phyloP scores from a whole-genome alignment of 2,329 filamentous ascomycete species.

The Neofusicoccum sp. region DNA sequence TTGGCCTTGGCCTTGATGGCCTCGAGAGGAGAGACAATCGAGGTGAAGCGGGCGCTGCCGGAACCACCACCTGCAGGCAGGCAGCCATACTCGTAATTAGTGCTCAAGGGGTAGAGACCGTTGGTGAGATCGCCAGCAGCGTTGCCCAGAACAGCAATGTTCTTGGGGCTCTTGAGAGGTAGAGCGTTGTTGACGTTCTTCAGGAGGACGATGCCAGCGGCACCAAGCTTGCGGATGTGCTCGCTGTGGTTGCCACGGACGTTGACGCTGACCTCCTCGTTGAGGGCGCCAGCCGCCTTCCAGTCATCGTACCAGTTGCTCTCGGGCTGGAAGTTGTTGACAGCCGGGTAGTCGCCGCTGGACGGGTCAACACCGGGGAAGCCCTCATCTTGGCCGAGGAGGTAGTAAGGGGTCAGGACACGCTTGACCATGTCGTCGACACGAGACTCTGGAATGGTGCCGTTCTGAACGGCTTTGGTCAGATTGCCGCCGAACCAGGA shows the following conservation, averaged over 20 bases:
- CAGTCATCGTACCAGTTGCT: slow-evolving; percentile 24
- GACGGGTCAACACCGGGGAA: slow-evolving; percentile 43
- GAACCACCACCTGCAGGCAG: slow-evolving; percentile 45
- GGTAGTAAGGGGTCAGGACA: slow-evolving; percentile 51
- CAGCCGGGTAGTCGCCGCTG: slow-evolving; percentile 6
- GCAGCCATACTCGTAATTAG: slow-evolving; percentile 46
- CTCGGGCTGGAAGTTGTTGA: slow-evolving; percentile 18
- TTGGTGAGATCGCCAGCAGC: slow-evolving; percentile 52
- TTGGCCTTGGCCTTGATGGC: slow-evolving; percentile 39
- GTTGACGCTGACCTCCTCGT: slow-evolving; percentile 14
- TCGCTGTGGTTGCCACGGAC: slow-evolving; percentile 40
- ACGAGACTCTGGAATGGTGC: slow-evolving; percentile 42
- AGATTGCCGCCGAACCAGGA: slow-evolving; percentile 33
- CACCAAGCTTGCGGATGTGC: slow-evolving; percentile 45
- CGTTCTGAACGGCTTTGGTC: slow-evolving; percentile 44
- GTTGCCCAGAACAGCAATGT: slow-evolving; percentile 54
- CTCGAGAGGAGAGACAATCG: slow-evolving; percentile 45
- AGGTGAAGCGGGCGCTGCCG: slow-evolving; percentile 42
- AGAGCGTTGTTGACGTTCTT: slow-evolving; percentile 55
- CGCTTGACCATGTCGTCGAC: slow-evolving; percentile 52
- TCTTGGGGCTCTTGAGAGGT: slow-evolving; percentile 55
- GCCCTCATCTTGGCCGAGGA: slow-evolving; percentile 44
- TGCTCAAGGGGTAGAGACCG: slow-evolving; percentile 44
- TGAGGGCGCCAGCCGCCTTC: slow-evolving; percentile 24
- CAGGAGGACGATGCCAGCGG: slow-evolving; percentile 46